Percentiles rank a stretch among this genome's conserved stretches.
These are phyloP conservation scores for Claviceps cyperi DNA, from an alignment of 2,329 filamentous ascomycete genomes.

Conservation along the genomic window DNA sequence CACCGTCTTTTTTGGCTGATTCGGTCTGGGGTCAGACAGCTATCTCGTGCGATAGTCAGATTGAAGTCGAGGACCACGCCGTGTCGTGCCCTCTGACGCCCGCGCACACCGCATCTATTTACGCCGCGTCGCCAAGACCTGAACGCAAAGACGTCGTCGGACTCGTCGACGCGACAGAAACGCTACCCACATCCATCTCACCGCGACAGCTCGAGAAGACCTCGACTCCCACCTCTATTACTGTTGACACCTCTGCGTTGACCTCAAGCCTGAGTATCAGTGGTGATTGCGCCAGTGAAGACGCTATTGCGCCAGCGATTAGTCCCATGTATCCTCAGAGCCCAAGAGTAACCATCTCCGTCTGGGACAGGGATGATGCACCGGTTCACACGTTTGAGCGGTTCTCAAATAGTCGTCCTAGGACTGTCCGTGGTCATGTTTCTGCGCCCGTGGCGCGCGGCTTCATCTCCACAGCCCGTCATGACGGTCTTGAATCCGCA, in stretches of 20 bases:
- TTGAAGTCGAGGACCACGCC: conserved; percentile 10
- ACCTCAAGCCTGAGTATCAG: conserved; percentile 33
- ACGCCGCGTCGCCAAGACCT: conserved; percentile 27
- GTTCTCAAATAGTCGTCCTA: conserved; percentile 23
- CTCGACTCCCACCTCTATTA: conserved; percentile 19
- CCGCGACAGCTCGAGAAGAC: conserved; percentile 28
- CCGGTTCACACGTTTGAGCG: conserved; percentile 26
- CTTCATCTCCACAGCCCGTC: conserved; percentile 17
- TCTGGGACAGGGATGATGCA: conserved; percentile 33
- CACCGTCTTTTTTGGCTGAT: conserved; percentile 31
- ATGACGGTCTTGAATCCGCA: conserved; percentile 8
- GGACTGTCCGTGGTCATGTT: conserved; percentile 16
- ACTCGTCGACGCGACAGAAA: conserved; percentile 9
- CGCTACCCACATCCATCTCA: conserved; percentile 23
- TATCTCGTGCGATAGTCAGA: conserved; percentile 5
- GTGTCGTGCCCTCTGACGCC: conserved; percentile 34
- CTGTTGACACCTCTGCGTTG: conserved; percentile 22
- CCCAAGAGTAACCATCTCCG: conserved; percentile 40
- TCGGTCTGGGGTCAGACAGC: conserved; percentile 11
- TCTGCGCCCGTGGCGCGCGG: conserved; percentile 20
- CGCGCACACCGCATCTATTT: conserved; percentile 33
- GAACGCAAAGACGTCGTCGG: conserved; percentile 17
- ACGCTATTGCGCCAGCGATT: conserved; percentile 25
- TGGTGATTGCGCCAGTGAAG: conserved; percentile 36
- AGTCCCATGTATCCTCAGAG: conserved; percentile 32